Percentiles rank a stretch among this genome's conserved stretches.
Conservation (phyloP, 768 basidiomycete species). For the Leccinum sublutescens region DNA sequence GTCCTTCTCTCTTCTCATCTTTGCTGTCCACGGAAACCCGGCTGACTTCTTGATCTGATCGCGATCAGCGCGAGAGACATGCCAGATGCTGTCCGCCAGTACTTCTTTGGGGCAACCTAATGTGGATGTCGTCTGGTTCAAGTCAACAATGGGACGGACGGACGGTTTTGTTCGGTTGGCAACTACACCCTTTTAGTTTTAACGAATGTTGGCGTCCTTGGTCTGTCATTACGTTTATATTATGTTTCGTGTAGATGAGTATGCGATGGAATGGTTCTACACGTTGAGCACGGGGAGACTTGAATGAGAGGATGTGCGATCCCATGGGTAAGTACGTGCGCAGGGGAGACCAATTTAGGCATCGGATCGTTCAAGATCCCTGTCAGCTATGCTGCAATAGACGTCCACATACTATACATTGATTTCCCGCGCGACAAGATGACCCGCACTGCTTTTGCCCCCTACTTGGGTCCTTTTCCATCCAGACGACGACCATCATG, state of each 20-base stretch:
- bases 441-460: not conserved
- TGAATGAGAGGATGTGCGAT: no score
- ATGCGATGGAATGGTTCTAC: not conserved
- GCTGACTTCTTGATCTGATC: not conserved
- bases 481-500: no score
- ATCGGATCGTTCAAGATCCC: no score
- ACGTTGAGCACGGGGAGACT: not conserved
- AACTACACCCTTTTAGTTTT: not conserved
- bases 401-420: no score
- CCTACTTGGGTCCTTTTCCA: not conserved
- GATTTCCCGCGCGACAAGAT: not conserved
- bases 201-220: not conserved
- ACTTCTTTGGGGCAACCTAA: not conserved
- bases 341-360: no score
- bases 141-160: not conserved
- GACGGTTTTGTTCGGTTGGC: not conserved
- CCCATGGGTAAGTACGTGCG: no score
- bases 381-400: no score
- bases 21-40: not conserved
- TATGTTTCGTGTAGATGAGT: no score
- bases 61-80: not conserved
- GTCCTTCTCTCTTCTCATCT: not conserved
- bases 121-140: not conserved
- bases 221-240: not conserved
- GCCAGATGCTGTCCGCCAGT: not conserved